phyloP scores from a whole-genome alignment of 345 rosid genomes.

The Anastatica hierochuntica region DNA sequence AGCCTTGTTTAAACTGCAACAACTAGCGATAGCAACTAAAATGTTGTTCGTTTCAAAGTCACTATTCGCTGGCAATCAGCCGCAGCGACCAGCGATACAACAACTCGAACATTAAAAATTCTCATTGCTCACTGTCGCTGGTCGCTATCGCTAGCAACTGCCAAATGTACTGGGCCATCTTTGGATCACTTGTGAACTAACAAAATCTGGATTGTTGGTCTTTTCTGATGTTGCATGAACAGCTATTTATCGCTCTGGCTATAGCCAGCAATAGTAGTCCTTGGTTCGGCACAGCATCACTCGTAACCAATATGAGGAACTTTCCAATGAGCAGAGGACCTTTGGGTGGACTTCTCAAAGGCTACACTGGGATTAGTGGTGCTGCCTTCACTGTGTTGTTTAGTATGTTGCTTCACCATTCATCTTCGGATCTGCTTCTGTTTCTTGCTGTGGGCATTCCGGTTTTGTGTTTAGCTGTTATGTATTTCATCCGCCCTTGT shows the following conservation, averaged over 20 bases:
- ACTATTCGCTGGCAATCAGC: too few relatives aligned
- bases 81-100: too few relatives aligned
- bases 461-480: constrained; percentile 46
- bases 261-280: constrained; percentile 70
- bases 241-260: constrained; percentile 73
- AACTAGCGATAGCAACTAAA: too few relatives aligned
- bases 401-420: constrained; percentile 43
- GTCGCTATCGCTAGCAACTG: too few relatives aligned
- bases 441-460: constrained; percentile 76
- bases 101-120: too few relatives aligned
- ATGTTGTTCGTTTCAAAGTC: too few relatives aligned
- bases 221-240: constrained; percentile 15
- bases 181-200: not conserved
- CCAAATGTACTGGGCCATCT: too few relatives aligned
- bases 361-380: constrained; percentile 71
- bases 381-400: constrained; percentile 69
- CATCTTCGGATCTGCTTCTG: constrained; percentile 54
- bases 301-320: constrained; percentile 80
- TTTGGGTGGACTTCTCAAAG: constrained; percentile 69
- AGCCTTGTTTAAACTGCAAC: too few relatives aligned
- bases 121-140: too few relatives aligned
- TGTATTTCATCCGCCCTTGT: constrained; percentile 75
- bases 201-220: not conserved
- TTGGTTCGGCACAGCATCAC: constrained; percentile 69
- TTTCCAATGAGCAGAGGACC: constrained; percentile 65